Base-by-base conservation (phyloP, 441 rosid species). In the Breynia disticha region DNA sequence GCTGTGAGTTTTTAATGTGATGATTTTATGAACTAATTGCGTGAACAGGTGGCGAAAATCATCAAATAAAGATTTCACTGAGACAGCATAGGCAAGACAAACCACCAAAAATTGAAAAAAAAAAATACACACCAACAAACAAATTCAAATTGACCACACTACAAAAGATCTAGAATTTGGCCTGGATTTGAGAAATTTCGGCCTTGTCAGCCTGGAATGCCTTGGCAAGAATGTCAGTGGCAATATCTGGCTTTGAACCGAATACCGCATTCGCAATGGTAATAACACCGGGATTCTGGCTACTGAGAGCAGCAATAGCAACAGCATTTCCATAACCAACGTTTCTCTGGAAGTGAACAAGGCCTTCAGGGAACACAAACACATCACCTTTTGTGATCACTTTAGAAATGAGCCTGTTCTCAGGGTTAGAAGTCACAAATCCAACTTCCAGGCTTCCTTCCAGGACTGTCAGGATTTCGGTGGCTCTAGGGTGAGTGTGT, bases 211-310 rank as follows among this genome's bases (percentile, higher is more conserved):
- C 17, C 16, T 67, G 72, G 56, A 71, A 71, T 43, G 76, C 72
- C 66, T 56, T 56, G 9, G 67, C 67, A 15, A 56, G 72, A 53
- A 67, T 8, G 11, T 64, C 69, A 21, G 11, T 24, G 1, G 72
- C 11, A n/a, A 72, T 67, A 2, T 14, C 46, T 0, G 72, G 72
- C 1, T 28, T 16, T 0, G 76, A 63, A 0, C 69, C 76, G 18
- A 72, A 64, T 46, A 67, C 61, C 0, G 72, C 24, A 53, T 57
- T 67, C 0, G 64, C 72, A 16, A 71, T 11, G 11, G 61, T 59
- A n/a, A 71, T 22, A 0, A 52, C 63, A n/a, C 71, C 75, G 1
- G 75, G 69, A 18, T 71, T 64, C 46, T 67, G 69, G 64, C 69
- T 71, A 44, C 62, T 41, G 1, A 67, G 60, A 5, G 62, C 66